Conservation (phyloP, 2,329 filamentous ascomycete species). For the Penicillium sp. region DNA sequence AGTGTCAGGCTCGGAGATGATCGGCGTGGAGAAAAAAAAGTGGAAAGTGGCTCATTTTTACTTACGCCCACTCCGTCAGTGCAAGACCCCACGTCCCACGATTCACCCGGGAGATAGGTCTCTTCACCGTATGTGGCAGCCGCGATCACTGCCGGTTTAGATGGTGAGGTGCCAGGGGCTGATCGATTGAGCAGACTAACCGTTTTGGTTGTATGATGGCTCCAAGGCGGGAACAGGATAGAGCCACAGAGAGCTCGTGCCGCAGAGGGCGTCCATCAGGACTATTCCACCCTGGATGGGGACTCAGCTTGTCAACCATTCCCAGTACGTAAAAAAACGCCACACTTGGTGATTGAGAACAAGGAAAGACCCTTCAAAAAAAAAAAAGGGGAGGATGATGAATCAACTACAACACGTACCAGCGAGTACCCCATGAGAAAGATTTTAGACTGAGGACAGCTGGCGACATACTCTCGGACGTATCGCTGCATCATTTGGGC, state of each 20-base stretch:
- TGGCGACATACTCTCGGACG: slow-evolving; percentile 17
- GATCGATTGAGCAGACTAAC: slow-evolving; percentile 2
- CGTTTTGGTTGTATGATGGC: slow-evolving; percentile 12
- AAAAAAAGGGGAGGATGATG: background rate
- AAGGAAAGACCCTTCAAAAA: no score
- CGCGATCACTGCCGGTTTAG: slow-evolving; percentile 9
- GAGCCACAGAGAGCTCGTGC: slow-evolving; percentile 21
- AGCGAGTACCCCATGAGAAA: slow-evolving; percentile 24
- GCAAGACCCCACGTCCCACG: slow-evolving; percentile 19
- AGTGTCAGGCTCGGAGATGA: background rate
- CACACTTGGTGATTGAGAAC: background rate
- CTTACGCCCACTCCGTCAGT: slow-evolving; percentile 19
- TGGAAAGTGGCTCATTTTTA: background rate
- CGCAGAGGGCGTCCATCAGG: slow-evolving; percentile 25
- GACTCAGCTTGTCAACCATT: background rate
- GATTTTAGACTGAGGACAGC: slow-evolving; percentile 22
- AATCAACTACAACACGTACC: slow-evolving; percentile 7
- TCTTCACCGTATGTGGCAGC: slow-evolving; percentile 22
- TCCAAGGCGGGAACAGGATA: slow-evolving; percentile 10
- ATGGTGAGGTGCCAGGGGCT: background rate
- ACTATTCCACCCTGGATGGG: slow-evolving; percentile 17
- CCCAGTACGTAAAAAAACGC: background rate
- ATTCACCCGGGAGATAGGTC: slow-evolving; percentile 15
- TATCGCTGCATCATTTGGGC: slow-evolving; percentile 22
- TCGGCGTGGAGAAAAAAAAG: background rate